Evolutionary conservation across 768 basidiomycete genomes (phyloP), one percentile per base, ranked within the genome.

Genomic region (Termitomyces heimii): DNA sequence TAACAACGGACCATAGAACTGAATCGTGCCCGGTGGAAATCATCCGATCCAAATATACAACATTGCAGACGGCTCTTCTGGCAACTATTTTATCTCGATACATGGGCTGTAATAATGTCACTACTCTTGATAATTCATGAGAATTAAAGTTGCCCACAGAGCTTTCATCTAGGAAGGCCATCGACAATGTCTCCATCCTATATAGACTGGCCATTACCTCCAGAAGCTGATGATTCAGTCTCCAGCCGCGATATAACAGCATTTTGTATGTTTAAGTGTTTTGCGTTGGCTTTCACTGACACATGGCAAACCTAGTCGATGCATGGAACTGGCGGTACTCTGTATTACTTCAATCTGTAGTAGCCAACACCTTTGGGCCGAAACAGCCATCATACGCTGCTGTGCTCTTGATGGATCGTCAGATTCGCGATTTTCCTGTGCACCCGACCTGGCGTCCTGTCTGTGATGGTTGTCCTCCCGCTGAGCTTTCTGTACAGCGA

Each of bases 61-160:
- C 72, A 75, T 54, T 80, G 88, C 18, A 78, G 74, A 53, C 73
- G 73, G 22, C 70, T 85, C 12, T 89, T 88, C 65, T 91, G 87
- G 85, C 81, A 85, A 48, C 66, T 89, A n/a, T 88, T 85, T 63
- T 62, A 73, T 26, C 65, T 80, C 29, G 88, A 89, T 62, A 83
- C 84, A 0, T 82, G 81, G 77, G 68, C 80, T 39, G 88, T 89
- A 62, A 47, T 71, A 61, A 31, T 16, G 54, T 28, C 12, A 22
- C 12, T 12, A 12, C 24, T 42, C 46, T 52, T 22, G 13, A 22
- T 20, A n/a, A 55, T 59, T 9, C 18, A 22, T 8, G 26, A 53
- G 14, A 32, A 16, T 18, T 55, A 7, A 56, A 49, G 12, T 35
- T 3, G 3, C 28, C 9, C 32, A 16, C 48, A 89, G 86, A 86